phyloP scores from a whole-genome alignment of 2,329 filamentous ascomycete species.

The Sphaceloma murrayae region DNA sequence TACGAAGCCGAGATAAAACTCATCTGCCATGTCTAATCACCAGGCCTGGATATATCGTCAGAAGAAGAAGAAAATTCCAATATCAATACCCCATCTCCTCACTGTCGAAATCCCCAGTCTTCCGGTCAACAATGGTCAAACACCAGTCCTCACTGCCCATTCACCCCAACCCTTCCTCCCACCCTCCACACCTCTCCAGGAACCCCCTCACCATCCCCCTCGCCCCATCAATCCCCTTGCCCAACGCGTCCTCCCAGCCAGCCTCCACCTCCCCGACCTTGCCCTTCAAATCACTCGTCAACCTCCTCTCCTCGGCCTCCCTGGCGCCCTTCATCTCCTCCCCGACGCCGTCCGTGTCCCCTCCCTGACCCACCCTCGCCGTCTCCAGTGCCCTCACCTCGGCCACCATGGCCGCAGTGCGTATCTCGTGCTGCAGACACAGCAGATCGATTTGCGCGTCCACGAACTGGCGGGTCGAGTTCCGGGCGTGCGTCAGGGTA shows the following conservation, averaged over 20 bases:
- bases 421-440: slow-evolving; percentile 83
- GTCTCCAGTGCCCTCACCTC: slow-evolving; percentile 58
- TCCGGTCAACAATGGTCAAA: too few species aligned
- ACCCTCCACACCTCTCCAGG: slow-evolving; percentile 69
- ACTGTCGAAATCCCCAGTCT: too few species aligned
- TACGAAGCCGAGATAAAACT: too few species aligned
- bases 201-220: slow-evolving; percentile 66
- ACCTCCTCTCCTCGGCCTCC: slow-evolving; percentile 54
- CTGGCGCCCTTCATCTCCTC: slow-evolving; percentile 49
- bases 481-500: slow-evolving; percentile 76
- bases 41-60: too few species aligned
- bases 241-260: slow-evolving; percentile 83
- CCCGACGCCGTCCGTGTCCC: slow-evolving; percentile 33
- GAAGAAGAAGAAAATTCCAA: too few species aligned
- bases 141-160: slow-evolving; percentile 22
- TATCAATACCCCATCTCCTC: too few species aligned
- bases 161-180: slow-evolving; percentile 59
- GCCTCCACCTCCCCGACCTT: slow-evolving; percentile 85
- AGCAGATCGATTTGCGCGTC: slow-evolving; percentile 86
- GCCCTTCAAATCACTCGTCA: slow-evolving; percentile 85
- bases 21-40: too few species aligned
- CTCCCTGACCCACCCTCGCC: slow-evolving; percentile 41
- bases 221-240: slow-evolving; percentile 61
- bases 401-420: slow-evolving; percentile 64
- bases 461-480: slow-evolving; percentile 93